These are phyloP conservation scores for Calonectria henricotiae DNA, from an alignment of 2,329 filamentous ascomycete species.

Conservation along the genomic window DNA sequence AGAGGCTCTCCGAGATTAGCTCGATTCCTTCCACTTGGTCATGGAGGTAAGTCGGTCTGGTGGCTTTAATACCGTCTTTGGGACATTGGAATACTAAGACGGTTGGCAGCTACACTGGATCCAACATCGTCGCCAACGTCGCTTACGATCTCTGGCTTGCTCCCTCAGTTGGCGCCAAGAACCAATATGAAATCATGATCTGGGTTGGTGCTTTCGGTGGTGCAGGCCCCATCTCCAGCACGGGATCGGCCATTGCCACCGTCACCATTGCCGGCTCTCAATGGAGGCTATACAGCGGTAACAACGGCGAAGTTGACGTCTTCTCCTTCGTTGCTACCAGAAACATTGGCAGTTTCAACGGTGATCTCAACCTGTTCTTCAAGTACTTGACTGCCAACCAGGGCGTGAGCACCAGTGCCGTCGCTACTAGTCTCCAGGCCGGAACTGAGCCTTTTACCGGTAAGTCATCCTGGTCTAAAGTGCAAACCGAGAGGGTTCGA, in stretches of 20 bases:
- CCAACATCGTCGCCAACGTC: conserved; percentile 67
- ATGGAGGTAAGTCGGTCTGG: conserved; percentile 37
- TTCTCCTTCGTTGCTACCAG: conserved; percentile 67
- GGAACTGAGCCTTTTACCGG: conserved; percentile 73
- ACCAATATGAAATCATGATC: conserved; percentile 76
- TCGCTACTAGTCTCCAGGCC: conserved; percentile 36
- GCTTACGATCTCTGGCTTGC: conserved; percentile 75
- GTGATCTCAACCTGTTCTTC: conserved; percentile 72
- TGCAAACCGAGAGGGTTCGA: accelerated
- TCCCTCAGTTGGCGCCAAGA: conserved; percentile 59
- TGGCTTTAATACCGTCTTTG: neutral
- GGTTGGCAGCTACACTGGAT: conserved; percentile 54
- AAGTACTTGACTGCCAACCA: conserved; percentile 68
- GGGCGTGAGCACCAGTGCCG: conserved; percentile 50
- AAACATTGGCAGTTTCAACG: conserved; percentile 67
- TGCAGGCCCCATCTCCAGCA: conserved; percentile 68
- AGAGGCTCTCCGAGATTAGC: conserved; percentile 56
- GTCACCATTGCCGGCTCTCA: conserved; percentile 68
- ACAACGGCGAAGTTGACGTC: conserved; percentile 72
- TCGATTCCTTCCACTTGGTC: conserved; percentile 58
- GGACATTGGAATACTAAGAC: neutral
- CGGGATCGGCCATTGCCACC: conserved; percentile 54
- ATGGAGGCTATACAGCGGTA: conserved; percentile 73
- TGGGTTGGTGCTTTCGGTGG: conserved; percentile 73
- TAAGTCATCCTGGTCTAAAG: neutral